Evolutionary conservation across 805 yeast species (phyloP), one percentile per base, ranked within the genome.

Genomic region (Yarrowia hollandica): DNA sequence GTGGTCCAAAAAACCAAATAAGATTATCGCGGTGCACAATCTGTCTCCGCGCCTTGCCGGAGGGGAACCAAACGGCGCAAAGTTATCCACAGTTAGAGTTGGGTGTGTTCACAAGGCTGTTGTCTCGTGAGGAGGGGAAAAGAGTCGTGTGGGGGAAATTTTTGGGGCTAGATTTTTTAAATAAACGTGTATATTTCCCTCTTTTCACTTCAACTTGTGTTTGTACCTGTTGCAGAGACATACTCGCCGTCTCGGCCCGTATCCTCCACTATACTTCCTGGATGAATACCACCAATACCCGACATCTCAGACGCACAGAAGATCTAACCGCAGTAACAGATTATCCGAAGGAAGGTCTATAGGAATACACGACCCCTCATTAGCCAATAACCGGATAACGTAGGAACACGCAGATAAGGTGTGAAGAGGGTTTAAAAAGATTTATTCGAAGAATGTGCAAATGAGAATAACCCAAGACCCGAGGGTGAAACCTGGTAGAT

Each of bases 31-130:
- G 16, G 21, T 30, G 55, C 39, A 15, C 39, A 31, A 31, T 48
- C 38, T 10, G 38, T 16, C 39, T 46, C 55, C 55, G 55, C 55
- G 38, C 11, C 30, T 48, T 48, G 23, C 55, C 55, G 55, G 55
- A 48, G 55, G 55, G 55, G 55, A 16, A 31, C 39, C 38, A 30
- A 44, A 44, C 52, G 52, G 52, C 52, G 52, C 52, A 44, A 28
- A 44, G 52, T 21, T 11, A 11, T 15, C 5, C 4, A 15, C 2
- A 4, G 16, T 25, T 41, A 16, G 48, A 12, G 48, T 41, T 18
- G 16, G 1, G 12, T 4, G 8, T 15, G 30, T n/a, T 23, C 12
- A 25, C 23, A 16, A 25, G 33, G 23, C 30, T 15, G 18, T 12
- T n/a, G 44, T 39, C 31, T 39, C 28, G 42, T 41, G 33, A 41